Evolutionary conservation across 768 basidiomycete species (phyloP), one percentile per base, ranked within the genome.

Genomic region (Calocera viscosa): DNA sequence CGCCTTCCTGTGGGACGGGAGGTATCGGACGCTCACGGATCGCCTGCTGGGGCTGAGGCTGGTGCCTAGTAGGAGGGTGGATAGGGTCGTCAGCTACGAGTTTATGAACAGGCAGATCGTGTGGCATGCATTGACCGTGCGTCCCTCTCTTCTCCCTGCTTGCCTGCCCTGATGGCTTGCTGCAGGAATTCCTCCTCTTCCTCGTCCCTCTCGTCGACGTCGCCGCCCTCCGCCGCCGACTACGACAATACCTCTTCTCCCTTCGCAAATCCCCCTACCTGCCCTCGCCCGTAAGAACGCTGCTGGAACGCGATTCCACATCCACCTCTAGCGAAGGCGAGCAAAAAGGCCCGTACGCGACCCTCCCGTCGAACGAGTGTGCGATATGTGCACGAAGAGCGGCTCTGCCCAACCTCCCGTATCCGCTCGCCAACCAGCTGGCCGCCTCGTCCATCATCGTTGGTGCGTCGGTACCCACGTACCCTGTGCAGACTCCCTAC

Each of bases 31-130:
- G 30, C 74, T 94, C 30, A 79, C 86, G 14, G 92, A 95, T 73
- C 81, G 96, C 60, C 69, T 96, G 24, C 79, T 97, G 17, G 76
- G 80, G 28, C 83, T 99, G 80, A 80, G 81, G 33, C 83, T 97
- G 1, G 82, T 87, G 0, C 88, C 94, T 2, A 81, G 89, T 0
- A 83, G 85, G 34, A 82, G 87, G 35, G 81, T 86, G 38, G 86
- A 84, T 68, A 84, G 90, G 19, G 88, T 94, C 71, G 90, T 98
- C 64, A 95, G 91, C 73, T 99, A 96, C 76, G 96, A 98, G 73
- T 98, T 94, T 73, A 95, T 98, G 91, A 97, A 98, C 72, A 89
- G 96, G 71, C 95, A 98, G 76, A 90, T 99, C 83, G 96, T 99
- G 66, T 99, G 96, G 96, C 91, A 94, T 74, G 91, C 93, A 0